Evolutionary conservation across 2,329 filamentous ascomycete genomes (phyloP).

Genomic region (Exophiala viscosa): DNA sequence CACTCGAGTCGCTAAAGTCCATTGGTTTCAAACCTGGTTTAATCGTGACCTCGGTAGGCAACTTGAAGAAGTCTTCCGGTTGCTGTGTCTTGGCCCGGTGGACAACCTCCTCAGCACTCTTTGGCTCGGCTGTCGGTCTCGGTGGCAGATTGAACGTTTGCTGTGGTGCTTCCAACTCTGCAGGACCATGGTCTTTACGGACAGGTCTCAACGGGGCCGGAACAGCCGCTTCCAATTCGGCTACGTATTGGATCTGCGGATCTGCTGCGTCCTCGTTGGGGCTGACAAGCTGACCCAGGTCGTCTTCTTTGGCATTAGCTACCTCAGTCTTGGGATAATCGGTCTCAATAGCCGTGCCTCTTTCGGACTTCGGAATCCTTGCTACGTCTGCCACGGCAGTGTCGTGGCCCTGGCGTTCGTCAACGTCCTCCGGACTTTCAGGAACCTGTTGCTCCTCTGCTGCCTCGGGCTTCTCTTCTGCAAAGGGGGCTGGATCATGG

Average conservation of each 20-base stretch:
- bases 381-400: neutral
- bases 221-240: slow-evolving; percentile 25
- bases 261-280: neutral
- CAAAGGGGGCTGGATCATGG: slow-evolving; percentile 8
- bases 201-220: slow-evolving; percentile 3
- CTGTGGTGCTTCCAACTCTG: slow-evolving; percentile 25
- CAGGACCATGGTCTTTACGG: slow-evolving; percentile 10
- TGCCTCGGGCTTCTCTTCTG: slow-evolving; percentile 12
- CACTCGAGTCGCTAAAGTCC: slow-evolving; percentile 11
- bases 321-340: neutral
- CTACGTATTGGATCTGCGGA: slow-evolving; percentile 17
- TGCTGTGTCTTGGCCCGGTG: slow-evolving; percentile 11
- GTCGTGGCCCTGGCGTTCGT: too few species aligned
- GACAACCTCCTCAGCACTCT: slow-evolving; percentile 12
- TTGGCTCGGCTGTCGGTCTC: slow-evolving; percentile 8
- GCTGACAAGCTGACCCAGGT: neutral
- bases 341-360: neutral
- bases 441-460: slow-evolving; percentile 1
- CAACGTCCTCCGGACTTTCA: neutral
- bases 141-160: slow-evolving; percentile 24
- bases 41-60: slow-evolving; percentile 9
- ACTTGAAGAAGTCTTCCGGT: slow-evolving; percentile 19
- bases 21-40: slow-evolving; percentile 18
- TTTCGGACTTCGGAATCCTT: neutral
- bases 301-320: neutral